Evolutionary conservation across 2,329 filamentous ascomycete species (phyloP).

Genomic region (Monosporascus sp.): DNA sequence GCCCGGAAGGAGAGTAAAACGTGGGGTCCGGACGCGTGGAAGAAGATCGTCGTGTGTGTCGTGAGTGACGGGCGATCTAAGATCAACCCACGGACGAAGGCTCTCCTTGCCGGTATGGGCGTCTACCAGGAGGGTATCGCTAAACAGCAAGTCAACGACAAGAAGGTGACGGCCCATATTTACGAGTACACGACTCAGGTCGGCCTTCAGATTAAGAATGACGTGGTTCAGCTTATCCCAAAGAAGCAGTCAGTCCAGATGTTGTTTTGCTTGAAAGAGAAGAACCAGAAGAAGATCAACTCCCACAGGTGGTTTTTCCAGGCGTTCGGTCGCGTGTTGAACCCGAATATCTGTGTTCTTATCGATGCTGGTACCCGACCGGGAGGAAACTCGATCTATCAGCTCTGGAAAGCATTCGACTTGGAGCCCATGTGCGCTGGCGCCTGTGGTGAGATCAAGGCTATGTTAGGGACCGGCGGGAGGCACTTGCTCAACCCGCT

Average conservation of each 20-base stretch:
- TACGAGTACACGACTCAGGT: conserved; percentile 93
- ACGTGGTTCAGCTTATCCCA: conserved; percentile 76
- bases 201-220: conserved; percentile 83
- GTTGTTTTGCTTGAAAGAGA: conserved; percentile 97
- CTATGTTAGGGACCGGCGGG: conserved; percentile 84
- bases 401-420: conserved; percentile 98
- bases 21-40: conserved; percentile 96
- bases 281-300: conserved; percentile 99
- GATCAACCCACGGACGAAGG: conserved; percentile 88
- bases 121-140: conserved; percentile 98
- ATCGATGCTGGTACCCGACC: conserved; percentile 95
- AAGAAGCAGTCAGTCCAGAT: conserved; percentile 91
- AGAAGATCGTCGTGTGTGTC: conserved; percentile 98
- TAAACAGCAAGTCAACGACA: conserved; percentile 94
- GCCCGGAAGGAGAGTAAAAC: conserved; percentile 85
- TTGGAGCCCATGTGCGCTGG: conserved; percentile 96
- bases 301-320: conserved; percentile 99
- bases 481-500: conserved; percentile 84
- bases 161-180: conserved; percentile 94
- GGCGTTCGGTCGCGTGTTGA: conserved; percentile 84
- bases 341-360: conserved; percentile 94
- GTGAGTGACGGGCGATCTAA: conserved; percentile 87
- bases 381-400: conserved; percentile 90
- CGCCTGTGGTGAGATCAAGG: conserved; percentile 96
- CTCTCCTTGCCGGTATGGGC: conserved; percentile 85